Base-by-base conservation (phyloP, 1,139 yeast species). In the Suhomyces bribrorum region DNA sequence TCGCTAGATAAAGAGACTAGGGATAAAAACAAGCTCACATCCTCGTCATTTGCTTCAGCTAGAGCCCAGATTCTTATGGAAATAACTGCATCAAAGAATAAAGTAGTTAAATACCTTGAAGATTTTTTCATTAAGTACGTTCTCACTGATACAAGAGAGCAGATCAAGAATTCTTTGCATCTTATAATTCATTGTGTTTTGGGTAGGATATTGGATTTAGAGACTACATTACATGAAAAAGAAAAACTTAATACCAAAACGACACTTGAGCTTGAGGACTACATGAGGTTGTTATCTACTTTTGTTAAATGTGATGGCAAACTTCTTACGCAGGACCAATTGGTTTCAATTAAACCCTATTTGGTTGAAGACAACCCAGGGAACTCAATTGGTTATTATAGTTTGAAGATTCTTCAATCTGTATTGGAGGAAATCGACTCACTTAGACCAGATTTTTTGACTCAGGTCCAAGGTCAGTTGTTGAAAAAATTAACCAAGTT, bases 291-390 rank as follows among this genome's bases (percentile, higher is more conserved):
- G 7, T 50, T 84, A n/a, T 68, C 86, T 0, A 59, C 73, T 2
- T 62, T 84, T 38, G 77, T 80, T 0, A 71, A 69, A 35, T 66
- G 77, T 40, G 74, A 75, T 38, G 74, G 75, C 0, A 54, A 65
- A 0, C 64, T 84, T 31, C 65, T 86, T 16, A 64, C 73, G 1
- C 89, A 81, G 50, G 84, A 83, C 39, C 87, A 82, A 43, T 65
- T 87, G n/a, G 56, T 75, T 5, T 62, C 81, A 0, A 56, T 86
- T 9, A 80, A 77, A 46, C 86, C 88, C 0, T 79, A 74, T 53
- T 54, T 85, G 36, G 61, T 77, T 0, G 79, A 77, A 13, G 51
- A 58, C 6, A 50, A 61, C 1, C 52, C 66, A 1, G 67, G 69
- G 8, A 70, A 68, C 20, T 45, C 59, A 3, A 49, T 68, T 2